Conservation (phyloP, 2,329 filamentous ascomycete species). For the Verticillium albo-atrum region DNA sequence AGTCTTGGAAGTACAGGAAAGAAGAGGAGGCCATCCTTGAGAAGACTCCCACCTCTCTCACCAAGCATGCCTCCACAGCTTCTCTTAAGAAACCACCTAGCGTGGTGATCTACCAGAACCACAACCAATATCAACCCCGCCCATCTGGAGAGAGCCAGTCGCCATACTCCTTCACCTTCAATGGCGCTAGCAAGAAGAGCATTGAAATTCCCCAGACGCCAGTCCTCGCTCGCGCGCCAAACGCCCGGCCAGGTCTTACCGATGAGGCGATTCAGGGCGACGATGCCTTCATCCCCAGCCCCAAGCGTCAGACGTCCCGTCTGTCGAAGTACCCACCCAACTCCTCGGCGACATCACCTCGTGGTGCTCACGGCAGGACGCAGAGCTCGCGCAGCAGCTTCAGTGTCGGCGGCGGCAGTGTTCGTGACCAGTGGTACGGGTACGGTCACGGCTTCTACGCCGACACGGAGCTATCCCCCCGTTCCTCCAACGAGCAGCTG, state of each 20-base stretch:
- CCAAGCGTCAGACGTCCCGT: slow-evolving; percentile 49
- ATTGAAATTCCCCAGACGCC: slow-evolving; percentile 43
- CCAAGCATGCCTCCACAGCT: slow-evolving; percentile 28
- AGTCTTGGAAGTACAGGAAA: slow-evolving; percentile 51
- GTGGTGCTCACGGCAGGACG: slow-evolving; percentile 27
- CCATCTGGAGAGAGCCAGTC: slow-evolving; percentile 4
- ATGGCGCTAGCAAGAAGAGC: slow-evolving; percentile 29
- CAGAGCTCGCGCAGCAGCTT: slow-evolving; percentile 42
- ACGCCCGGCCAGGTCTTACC: slow-evolving; percentile 57
- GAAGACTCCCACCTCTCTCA: slow-evolving; percentile 11
- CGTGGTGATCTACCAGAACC: slow-evolving; percentile 48
- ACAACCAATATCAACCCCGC: slow-evolving; percentile 7
- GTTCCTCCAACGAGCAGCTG: slow-evolving; percentile 27
- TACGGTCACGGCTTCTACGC: slow-evolving; percentile 31
- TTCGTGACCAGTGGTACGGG: slow-evolving; percentile 35
- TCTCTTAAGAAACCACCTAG: slow-evolving; percentile 42
- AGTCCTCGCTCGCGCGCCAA: slow-evolving; percentile 55
- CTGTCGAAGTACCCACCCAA: slow-evolving; percentile 43
- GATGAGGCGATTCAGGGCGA: slow-evolving; percentile 58
- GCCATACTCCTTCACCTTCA: slow-evolving; percentile 5
- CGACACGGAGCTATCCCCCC: slow-evolving; percentile 28
- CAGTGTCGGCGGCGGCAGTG: slow-evolving; percentile 35
- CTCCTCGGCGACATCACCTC: slow-evolving; percentile 16
- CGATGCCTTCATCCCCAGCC: slow-evolving; percentile 50
- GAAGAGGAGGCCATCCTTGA: slow-evolving; percentile 17